Evolutionary conservation across 2,329 filamentous ascomycete genomes (phyloP).

Genomic region (Beauveria brongniartii): DNA sequence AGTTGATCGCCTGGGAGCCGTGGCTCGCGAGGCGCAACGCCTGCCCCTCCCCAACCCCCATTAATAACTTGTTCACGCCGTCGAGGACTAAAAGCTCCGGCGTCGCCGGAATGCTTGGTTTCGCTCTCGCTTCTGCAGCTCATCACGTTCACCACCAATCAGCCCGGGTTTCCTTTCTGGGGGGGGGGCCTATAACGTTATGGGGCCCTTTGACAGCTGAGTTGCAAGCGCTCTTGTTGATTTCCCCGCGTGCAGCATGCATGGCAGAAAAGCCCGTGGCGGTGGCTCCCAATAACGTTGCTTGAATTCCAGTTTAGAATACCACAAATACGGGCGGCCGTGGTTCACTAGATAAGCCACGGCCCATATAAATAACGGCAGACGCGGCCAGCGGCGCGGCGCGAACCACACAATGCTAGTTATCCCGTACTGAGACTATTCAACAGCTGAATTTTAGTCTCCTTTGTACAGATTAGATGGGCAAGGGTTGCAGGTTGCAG

Average conservation of each 20-base stretch:
- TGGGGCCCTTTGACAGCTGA: no score
- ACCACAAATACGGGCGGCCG: neutral
- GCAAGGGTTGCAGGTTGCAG: neutral
- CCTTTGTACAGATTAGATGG: neutral
- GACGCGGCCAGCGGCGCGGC: slow-evolving; percentile 5
- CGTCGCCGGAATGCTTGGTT: neutral
- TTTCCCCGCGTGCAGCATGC: neutral
- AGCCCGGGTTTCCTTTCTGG: neutral
- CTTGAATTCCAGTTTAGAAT: neutral
- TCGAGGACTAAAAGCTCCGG: neutral
- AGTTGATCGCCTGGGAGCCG: neutral
- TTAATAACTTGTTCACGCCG: neutral
- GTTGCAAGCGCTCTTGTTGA: neutral
- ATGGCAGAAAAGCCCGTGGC: neutral
- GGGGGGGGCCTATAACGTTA: neutral
- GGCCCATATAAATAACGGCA: slow-evolving; percentile 12
- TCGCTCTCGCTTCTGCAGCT: neutral
- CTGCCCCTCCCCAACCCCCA: neutral
- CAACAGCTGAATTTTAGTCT: neutral
- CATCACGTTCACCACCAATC: neutral
- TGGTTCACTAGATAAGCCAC: neutral
- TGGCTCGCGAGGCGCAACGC: slow-evolving; percentile 1
- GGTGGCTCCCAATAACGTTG: neutral
- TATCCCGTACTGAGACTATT: neutral
- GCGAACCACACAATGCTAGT: slow-evolving; percentile 2